Base-by-base conservation (phyloP, 1,284 basidiomycete genomes). In the Mycena sp. region DNA sequence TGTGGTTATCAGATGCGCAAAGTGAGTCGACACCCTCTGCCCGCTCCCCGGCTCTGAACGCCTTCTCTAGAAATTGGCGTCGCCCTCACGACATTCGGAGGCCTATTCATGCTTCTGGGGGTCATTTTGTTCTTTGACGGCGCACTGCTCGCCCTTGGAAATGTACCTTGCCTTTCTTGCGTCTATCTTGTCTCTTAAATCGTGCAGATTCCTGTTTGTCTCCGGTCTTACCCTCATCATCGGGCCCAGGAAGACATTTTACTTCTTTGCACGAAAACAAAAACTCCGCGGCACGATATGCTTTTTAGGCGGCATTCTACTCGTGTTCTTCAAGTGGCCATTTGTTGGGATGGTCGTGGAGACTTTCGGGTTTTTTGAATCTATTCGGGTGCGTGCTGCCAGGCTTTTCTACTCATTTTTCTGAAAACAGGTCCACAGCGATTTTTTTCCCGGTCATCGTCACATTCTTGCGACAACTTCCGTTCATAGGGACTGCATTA, bases 361-460 rank as follows among this genome's bases (percentile, higher is more conserved):
- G 81, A 94, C 91, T 17, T 93, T 99, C 74, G 98, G 96, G 35
- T 98, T 98, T 81, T 80, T 99, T n/a, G 71, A 99, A 99, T 73
- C 85, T 99, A 40, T 99, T 99, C 74, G 98, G 97, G 97, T 99
- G 75, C 70, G 94, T 55, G 9, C n/a, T 35, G 21, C n/a, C 32
- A 9, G 9, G 7, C 32, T 14, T 14, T 14, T 14, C 58, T 11
- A 7, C 40, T 46, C 21, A 19, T 14, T 35, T 45, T 49, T 35
- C 32, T 7, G 32, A 14, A 7, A 9, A 14, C 7, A 9, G 32
- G 32, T 35, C 32, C 32, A 10, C 79, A 99, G 97, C 49, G 97
- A 99, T n/a, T 79, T 99, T 99, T 85, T 99, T 99, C 88, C 98
- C 98, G 6, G 97, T 99, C 61, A 94, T 99, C 63, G 83, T 99